A percentile compares a stretch with the other conserved stretches of the same genome.
phyloP scores from a whole-genome alignment of 345 rosid species.

The Gossypium australe region DNA sequence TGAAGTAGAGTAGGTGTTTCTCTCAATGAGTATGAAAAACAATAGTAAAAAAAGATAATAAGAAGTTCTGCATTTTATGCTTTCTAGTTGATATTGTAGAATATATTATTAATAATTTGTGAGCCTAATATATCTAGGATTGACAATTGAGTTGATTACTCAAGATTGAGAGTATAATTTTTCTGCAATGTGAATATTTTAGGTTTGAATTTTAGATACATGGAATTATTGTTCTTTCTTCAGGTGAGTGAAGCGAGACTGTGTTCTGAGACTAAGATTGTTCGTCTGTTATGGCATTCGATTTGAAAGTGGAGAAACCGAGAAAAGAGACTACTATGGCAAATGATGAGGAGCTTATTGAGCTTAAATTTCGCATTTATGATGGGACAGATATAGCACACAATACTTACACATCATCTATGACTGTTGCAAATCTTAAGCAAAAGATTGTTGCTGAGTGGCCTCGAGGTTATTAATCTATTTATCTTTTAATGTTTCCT shows the following conservation, averaged over 20 bases:
- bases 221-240: constrained; percentile 8
- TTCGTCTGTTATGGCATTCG: constrained; percentile 13
- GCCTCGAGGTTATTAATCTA: constrained; percentile 35
- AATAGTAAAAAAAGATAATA: neutral
- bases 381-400: constrained; percentile 42
- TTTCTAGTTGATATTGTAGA: neutral
- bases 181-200: neutral
- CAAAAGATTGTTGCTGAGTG: constrained; percentile 37
- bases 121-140: neutral
- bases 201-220: constrained; percentile 4
- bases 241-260: constrained; percentile 26
- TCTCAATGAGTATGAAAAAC: neutral
- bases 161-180: neutral
- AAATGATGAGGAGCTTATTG: constrained; percentile 19
- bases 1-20: neutral
- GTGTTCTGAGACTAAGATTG: constrained; percentile 14
- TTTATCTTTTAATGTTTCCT: neutral
- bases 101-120: neutral
- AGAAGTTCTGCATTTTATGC: neutral
- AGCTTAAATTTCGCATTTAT: constrained; percentile 39
- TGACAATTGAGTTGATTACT: neutral
- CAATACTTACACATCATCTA: constrained; percentile 29
- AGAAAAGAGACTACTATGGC: constrained; percentile 6
- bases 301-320: constrained; percentile 18
- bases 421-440: constrained; percentile 33